phyloP scores from a whole-genome alignment of 352 stramenopile species.

The Saprolegnia parasitica region DNA sequence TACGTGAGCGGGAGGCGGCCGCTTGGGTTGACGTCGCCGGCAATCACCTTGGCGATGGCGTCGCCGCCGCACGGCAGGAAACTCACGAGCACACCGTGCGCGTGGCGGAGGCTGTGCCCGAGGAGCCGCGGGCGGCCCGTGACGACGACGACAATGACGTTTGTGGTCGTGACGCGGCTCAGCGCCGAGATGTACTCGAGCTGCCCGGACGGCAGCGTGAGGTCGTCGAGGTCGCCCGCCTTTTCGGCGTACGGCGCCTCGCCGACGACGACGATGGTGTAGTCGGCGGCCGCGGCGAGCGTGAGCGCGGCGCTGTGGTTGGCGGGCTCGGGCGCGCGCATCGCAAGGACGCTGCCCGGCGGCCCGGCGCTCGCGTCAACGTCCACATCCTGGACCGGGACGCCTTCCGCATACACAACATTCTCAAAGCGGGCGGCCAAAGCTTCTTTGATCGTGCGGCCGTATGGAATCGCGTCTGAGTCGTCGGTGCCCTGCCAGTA shows the following conservation, averaged over 20 bases:
- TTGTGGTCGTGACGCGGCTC: conserved; percentile 47
- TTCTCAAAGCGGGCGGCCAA: conserved; percentile 32
- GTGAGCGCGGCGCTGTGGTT: conserved; percentile 51
- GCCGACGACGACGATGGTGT: conserved; percentile 76
- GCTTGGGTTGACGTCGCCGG: conserved; percentile 73
- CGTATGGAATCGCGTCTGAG: conserved; percentile 58
- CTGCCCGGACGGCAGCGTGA: conserved; percentile 59
- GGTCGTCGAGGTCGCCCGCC: conserved; percentile 74
- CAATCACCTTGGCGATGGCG: conserved; percentile 76
- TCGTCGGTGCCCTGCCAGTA: conserved; percentile 80
- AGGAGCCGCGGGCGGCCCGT: conserved; percentile 75
- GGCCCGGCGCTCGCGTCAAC: conserved; percentile 36
- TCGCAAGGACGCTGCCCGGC: conserved; percentile 34
- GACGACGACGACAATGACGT: conserved; percentile 72
- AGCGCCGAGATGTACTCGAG: conserved; percentile 67
- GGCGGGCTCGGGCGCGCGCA: conserved; percentile 43
- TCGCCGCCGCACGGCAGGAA: conserved; percentile 77
- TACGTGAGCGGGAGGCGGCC: conserved; percentile 79
- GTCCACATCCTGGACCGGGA: conserved; percentile 34
- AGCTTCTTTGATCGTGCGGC: conserved; percentile 53
- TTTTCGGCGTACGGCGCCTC: conserved; percentile 81
- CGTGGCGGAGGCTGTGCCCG: conserved; percentile 42
- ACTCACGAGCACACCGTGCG: conserved; percentile 69
- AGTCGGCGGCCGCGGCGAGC: conserved; percentile 42
- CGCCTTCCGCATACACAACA: conserved; percentile 32